Base-by-base conservation (phyloP, 2,329 filamentous ascomycete genomes). In the Thelonectria olida region DNA sequence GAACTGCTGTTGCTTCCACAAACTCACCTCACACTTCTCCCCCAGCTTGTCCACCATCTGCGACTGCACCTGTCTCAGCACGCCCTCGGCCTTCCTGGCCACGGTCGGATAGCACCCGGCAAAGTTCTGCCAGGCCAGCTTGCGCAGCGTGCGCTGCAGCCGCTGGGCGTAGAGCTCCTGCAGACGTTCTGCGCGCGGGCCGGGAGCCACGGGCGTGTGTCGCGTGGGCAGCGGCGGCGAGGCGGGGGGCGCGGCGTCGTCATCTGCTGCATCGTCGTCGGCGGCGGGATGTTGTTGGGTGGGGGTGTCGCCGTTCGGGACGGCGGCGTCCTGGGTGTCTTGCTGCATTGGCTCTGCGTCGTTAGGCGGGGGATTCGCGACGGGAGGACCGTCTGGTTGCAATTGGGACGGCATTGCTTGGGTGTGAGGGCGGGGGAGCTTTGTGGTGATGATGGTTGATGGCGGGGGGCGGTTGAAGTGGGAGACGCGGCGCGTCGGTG, bases 51-150 rank as follows among this genome's bases (percentile, higher is more conserved):
- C 82, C 10, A 87, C 82, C 84, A 90, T 86, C 71, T 85, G 84
- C 54, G 75, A 74, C 77, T 88, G 87, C 39, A 89, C 82, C 65
- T 82, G 80, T 63, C 78, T 78, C 68, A 90, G 78, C 36, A 84
- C 80, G 7, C 74, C 77, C 22, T 84, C 84, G 19, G 85, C 81
- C 62, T 80, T 76, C 38, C 75, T 72, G 17, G 85, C 82, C n/a
- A 89, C 79, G 19, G 84, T 87, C 42, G 88, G 87, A 73, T 88
- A 90, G 75, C 88, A 90, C 2, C 82, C 79, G 2, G 83, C 82
- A 67, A 90, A 84, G 72, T 86, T 86, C 49, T 83, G 80, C 77
- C 82, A 86, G 64, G 77, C 81, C 55, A 89, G 79, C 70, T 85
- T 83, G 66, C 74, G 78, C 28, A 90, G 80, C 2, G 87, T 88